Evolutionary conservation across 2,329 filamentous ascomycete genomes (phyloP).

Genomic region (Venturia aucupariae): DNA sequence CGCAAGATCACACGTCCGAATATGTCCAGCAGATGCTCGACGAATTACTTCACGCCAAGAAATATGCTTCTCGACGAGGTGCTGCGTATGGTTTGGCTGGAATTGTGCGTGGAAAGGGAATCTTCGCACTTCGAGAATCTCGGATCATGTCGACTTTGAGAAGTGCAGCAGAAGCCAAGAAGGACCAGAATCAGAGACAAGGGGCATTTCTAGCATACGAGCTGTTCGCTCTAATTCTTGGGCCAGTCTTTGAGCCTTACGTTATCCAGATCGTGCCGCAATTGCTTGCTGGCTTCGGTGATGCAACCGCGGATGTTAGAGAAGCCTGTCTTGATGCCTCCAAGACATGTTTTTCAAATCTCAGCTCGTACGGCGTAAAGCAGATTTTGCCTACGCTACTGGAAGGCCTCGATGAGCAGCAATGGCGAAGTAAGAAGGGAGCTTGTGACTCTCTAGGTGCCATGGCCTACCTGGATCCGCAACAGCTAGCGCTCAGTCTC

Average conservation of each 20-base stretch:
- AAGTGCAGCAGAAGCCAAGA: conserved; percentile 87
- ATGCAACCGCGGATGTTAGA: conserved; percentile 78
- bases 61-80: conserved; percentile 84
- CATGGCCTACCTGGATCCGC: conserved; percentile 96
- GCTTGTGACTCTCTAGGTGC: conserved; percentile 93
- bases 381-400: conserved; percentile 85
- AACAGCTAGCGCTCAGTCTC: conserved; percentile 83
- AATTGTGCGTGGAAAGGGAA: conserved; percentile 78
- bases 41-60: conserved; percentile 75
- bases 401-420: conserved; percentile 83
- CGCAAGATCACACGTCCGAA: conserved; percentile 63
- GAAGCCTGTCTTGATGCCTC: conserved; percentile 88
- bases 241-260: conserved; percentile 88
- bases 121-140: conserved; percentile 72
- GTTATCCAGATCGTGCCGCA: conserved; percentile 93
- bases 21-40: conserved; percentile 78
- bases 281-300: conserved; percentile 79
- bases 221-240: conserved; percentile 75
- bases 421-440: conserved; percentile 98
- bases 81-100: conserved; percentile 92
- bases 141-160: conserved; percentile 75
- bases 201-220: conserved; percentile 86
- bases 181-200: conserved; percentile 79
- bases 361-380: conserved; percentile 95
- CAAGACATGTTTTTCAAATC: conserved; percentile 84